phyloP scores from a whole-genome alignment of 78 protist species.

The Polysphondylium violaceum region DNA sequence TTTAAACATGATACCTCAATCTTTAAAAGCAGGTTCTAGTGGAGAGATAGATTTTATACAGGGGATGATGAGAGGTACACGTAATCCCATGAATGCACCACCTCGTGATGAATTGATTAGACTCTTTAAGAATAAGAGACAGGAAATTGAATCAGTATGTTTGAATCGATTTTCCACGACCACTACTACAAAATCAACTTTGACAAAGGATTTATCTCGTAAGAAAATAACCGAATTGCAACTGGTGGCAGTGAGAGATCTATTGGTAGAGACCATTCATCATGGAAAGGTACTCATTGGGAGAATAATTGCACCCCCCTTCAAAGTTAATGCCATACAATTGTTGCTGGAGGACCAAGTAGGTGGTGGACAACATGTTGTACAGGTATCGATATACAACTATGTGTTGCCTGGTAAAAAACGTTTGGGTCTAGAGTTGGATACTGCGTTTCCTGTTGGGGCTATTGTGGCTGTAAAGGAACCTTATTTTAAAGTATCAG shows the following conservation, averaged over 20 bases:
- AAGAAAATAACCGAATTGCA: neutral
- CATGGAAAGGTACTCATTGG: conserved; percentile 2
- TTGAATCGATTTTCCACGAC: neutral
- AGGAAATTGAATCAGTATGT: neutral
- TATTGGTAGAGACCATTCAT: conserved; percentile 15
- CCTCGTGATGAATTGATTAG: neutral
- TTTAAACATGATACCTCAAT: too few species aligned
- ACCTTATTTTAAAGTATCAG: conserved; percentile 16
- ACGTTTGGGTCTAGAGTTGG: neutral
- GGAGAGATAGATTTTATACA: neutral
- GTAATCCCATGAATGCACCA: neutral
- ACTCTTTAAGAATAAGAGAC: neutral
- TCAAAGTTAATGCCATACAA: conserved; percentile 14
- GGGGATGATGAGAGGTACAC: neutral
- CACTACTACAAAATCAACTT: neutral
- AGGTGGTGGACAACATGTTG: neutral
- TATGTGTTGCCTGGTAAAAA: neutral
- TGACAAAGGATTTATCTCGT: neutral
- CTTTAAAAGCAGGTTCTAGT: too few species aligned
- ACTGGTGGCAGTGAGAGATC: neutral
- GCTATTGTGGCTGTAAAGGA: conserved; percentile 15
- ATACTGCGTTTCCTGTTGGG: conserved; percentile 7
- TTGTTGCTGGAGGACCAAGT: neutral
- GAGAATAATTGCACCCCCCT: neutral
- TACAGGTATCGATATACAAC: neutral